Evolutionary conservation across 169 alveolate genomes (phyloP), one percentile per base, ranked within the genome.

Genomic region (Eimeria falciformis): DNA sequence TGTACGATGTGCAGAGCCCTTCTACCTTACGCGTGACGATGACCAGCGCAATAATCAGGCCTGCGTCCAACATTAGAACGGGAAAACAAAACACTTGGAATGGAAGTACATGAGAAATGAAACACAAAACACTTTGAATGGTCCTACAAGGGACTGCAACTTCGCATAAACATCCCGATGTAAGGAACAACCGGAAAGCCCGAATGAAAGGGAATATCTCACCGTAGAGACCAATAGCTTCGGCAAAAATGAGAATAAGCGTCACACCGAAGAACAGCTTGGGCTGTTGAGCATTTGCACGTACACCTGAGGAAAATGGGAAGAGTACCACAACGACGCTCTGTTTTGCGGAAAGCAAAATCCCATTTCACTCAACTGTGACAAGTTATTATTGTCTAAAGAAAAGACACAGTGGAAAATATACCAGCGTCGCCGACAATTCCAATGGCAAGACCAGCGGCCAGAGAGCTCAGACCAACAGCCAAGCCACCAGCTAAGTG

Each of bases 391-490:
- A 33, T 33, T 33, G 40, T 33, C 71, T n/a, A 62, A 7, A 29
- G 12, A 12, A 33, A 43, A 75, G n/a, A 45, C 5, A 45, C 46
- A 1, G 21, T 6, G 0, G 29, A 0, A 33, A 4, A 14, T 71
- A 4, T 68, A 87, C 99, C 99, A 29, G 99, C 99, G 94, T 99
- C 99, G 77, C 99, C 99, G 58, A 99, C 99, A 55, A 99, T 98
- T 68, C 99, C 99, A 87, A 99, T 99, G 78, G 99, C 99, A 47
- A 98, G 95, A 50, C 99, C 99, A 50, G 99, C 99, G 69, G 99
- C 99, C 77, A 85, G 43, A 7, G 94, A 55, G 50, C 95, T 93
- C 68, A 95, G 92, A 27, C 96, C 96, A n/a, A 93, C 95, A 0
- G 95, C 93, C 83, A 91, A 47, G n/a, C 97, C 97, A 45, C 96